Evolutionary conservation across 768 basidiomycete species (phyloP), one percentile per base, ranked within the genome.

Genomic region (Termitomyces sp.): DNA sequence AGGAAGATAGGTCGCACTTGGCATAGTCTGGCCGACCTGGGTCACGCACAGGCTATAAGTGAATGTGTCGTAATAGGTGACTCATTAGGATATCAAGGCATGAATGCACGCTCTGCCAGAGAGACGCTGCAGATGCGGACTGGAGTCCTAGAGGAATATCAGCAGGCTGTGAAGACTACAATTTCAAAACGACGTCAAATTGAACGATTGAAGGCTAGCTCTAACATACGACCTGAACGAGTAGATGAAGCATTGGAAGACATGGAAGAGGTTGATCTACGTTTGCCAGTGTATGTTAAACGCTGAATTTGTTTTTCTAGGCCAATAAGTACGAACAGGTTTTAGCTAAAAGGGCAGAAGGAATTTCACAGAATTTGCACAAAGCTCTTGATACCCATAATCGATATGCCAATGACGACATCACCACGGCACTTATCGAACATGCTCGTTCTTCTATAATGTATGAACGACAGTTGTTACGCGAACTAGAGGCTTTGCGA

Each of bases 41-140:
- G 93, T 63, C 88, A 91, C 60, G 90, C 93, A 3, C 92, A 97
- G 71, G 86, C 92, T 33, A 90, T 94, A 60, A 94, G 90, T 64
- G 96, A 98, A 79, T 93, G 92, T 64, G 92, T 98, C 30, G 88
- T 98, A 44, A 73, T 99, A 28, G 95, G 94, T n/a, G 97, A 99
- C 71, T 88, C 93, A 0, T 76, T 98, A 53, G 94, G 94, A 2
- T 99, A 99, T 71, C 95, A 98, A 71, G 92, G 94, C 20, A 79
- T 95, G 74, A 98, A 99, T 66, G 94, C 97, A n/a, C 82, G 90
- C 46, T 92, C 95, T 20, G 97, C 97, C 1, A 98, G 97, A 70
- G 94, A 96, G 70, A 95, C 97, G 0, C 73, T 98, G 9, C 81
- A 86, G 54, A 92, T 94, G 77, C 87, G 97, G 10, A 92, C 93